These are phyloP conservation scores for Pseudogymnoascus sp. DNA, from an alignment of 2,329 filamentous ascomycete species.

Conservation along the genomic window DNA sequence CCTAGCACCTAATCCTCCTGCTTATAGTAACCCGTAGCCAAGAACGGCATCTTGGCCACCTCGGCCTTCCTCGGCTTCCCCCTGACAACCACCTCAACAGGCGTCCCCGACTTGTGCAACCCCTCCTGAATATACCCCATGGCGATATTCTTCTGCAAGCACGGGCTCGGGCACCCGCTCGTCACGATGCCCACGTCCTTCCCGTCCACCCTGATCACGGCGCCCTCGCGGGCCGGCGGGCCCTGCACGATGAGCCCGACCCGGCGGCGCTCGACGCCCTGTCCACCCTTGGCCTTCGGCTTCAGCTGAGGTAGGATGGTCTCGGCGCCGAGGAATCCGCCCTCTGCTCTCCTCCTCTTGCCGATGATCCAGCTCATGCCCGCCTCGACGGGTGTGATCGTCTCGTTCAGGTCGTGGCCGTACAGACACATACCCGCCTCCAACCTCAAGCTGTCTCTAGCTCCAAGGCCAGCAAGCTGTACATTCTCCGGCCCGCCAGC, in stretches of 20 bases:
- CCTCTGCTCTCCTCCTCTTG: conserved; percentile 58
- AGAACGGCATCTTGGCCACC: conserved; percentile 65
- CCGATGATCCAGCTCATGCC: conserved; percentile 74
- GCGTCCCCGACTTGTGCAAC: conserved; percentile 60
- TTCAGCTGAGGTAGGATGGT: conserved; percentile 70
- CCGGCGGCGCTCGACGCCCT: conserved; percentile 61
- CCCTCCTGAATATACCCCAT: conserved; percentile 75
- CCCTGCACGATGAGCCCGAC: conserved; percentile 78
- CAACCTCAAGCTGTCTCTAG: conserved; percentile 82
- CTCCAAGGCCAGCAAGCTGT: conserved; percentile 78
- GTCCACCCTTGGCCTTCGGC: conserved; percentile 62
- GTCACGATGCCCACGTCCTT: conserved; percentile 72
- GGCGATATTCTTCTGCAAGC: conserved; percentile 80
- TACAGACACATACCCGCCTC: conserved; percentile 99
- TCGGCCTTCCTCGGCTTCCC: conserved; percentile 58
- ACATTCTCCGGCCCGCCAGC: conserved; percentile 52
- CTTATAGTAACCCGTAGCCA: conserved; percentile 54
- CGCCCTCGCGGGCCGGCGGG: conserved; percentile 83
- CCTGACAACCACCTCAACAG: conserved; percentile 55
- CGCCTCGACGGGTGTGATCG: conserved; percentile 60
- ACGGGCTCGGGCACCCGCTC: conserved; percentile 83
- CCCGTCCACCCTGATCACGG: conserved; percentile 60
- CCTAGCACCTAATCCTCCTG: background rate
- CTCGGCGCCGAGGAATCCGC: conserved; percentile 79
- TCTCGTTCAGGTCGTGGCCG: conserved; percentile 89